Conservation (phyloP, 73 alveolate genomes). For the Durusdinium trenchii region DNA sequence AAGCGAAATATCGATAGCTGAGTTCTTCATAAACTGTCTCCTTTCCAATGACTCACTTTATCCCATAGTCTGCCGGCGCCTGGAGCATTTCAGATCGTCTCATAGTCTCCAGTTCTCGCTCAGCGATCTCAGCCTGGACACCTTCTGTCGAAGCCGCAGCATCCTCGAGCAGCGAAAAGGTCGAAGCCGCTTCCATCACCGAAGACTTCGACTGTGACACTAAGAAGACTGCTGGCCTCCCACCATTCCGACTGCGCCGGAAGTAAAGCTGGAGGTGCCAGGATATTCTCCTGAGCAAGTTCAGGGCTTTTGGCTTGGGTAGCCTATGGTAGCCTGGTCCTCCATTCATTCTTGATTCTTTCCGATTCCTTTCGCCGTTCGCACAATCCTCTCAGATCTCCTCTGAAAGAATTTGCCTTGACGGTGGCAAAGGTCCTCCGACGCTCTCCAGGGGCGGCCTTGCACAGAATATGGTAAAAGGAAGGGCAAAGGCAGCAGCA, state of each 20-base stretch:
- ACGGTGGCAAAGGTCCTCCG: conserved; percentile 66
- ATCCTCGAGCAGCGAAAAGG: too few relatives aligned
- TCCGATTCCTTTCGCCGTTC: neutral
- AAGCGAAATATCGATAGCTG: neutral
- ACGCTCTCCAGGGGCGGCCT: conserved; percentile 65
- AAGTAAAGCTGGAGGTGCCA: too few relatives aligned
- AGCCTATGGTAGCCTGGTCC: neutral
- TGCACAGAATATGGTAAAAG: neutral
- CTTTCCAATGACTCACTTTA: too few relatives aligned
- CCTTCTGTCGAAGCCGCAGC: too few relatives aligned
- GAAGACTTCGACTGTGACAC: too few relatives aligned
- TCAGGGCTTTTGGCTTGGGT: too few relatives aligned
- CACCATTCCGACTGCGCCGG: too few relatives aligned
- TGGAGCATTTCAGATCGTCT: conserved; percentile 78
- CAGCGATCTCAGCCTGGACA: neutral
- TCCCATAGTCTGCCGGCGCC: neutral
- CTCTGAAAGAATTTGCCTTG: neutral
- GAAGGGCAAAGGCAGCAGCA: neutral
- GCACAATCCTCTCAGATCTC: neutral
- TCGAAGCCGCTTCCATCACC: too few relatives aligned
- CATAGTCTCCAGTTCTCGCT: conserved; percentile 78
- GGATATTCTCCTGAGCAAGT: too few relatives aligned
- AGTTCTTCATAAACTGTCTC: neutral
- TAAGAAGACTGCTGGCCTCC: too few relatives aligned
- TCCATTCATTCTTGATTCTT: neutral